Base-by-base conservation (phyloP, 2,329 filamentous ascomycete genomes). In the Xylogone sp. region DNA sequence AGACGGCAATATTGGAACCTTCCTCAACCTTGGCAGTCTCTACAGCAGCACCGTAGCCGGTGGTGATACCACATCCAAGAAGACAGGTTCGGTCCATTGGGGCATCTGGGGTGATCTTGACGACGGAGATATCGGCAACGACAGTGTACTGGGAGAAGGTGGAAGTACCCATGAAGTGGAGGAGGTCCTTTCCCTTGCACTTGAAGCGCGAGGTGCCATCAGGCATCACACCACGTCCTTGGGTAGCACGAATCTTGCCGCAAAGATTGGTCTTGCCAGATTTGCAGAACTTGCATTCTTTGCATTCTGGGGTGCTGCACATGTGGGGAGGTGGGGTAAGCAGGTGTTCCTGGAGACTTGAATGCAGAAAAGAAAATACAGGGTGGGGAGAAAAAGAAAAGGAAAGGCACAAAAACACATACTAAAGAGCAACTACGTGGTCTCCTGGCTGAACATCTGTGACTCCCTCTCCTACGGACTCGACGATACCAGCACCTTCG, bases 61-160 rank as follows among this genome's bases (percentile, higher is more conserved):
- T 99, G 56, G 94, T 99, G 77, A 99, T 97, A 71, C 94, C 94
- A 72, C 94, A 99, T 68, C 94, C 94, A 49, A 99, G 83, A 72
- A 99, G 76, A 73, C 94, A 99, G 48, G 92, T 96, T 60, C 90
- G 86, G 79, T 99, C 94, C 84, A 97, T 96, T 56, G 90, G 88
- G 13, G 94, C 94, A 64, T 96, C 85, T 54, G 83, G 81, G 63
- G 92, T 92, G 62, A 99, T 91, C 56, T 92, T 88, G 22, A 99
- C 94, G 52, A 97, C 94, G 46, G 92, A 97, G 74, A 99, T 97
- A 72, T 99, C 94, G 70, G 94, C 93, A 34, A 99, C 90, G 59
- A 99, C 94, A 52, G 94, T 97, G 78, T 96, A 99, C 76, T 99
- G 94, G 27, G 90, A 96, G 80, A 99, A 99, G 63, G 94, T 99